Evolutionary conservation across 805 yeast genomes (phyloP).

Genomic region (Starmerella sp.): DNA sequence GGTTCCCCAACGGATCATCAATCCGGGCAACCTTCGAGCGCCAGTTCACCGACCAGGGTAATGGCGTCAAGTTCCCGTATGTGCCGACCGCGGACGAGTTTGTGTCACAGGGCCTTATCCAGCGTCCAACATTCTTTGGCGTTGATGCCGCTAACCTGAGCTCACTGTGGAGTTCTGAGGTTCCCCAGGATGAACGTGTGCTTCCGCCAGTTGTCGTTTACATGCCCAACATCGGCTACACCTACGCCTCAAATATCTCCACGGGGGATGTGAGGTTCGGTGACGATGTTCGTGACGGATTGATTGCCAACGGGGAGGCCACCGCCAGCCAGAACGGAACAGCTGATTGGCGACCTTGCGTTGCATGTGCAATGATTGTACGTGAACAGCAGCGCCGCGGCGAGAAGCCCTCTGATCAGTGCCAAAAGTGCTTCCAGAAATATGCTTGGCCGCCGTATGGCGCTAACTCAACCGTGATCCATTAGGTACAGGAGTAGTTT

Average conservation of each 20-base stretch:
- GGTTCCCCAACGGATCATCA: constrained; percentile 31
- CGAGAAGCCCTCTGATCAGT: constrained; percentile 47
- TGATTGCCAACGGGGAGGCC: constrained; percentile 61
- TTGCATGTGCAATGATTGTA: constrained; percentile 66
- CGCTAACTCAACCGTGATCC: too few species aligned
- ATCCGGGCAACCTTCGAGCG: constrained; percentile 22
- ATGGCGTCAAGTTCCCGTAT: constrained; percentile 15
- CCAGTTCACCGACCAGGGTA: constrained; percentile 17
- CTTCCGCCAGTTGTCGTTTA: constrained; percentile 49
- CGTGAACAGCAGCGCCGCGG: constrained; percentile 58
- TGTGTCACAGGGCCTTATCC: constrained; percentile 32
- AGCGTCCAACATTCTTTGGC: constrained; percentile 67
- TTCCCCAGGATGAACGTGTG: neutral
- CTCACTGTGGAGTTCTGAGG: constrained; percentile 34
- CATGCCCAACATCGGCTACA: constrained; percentile 53
- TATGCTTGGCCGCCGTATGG: constrained; percentile 28
- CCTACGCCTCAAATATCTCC: constrained; percentile 51
- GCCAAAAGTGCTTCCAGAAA: constrained; percentile 50
- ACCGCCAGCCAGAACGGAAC: constrained; percentile 48
- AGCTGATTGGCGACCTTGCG: constrained; percentile 55
- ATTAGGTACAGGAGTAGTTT: too few species aligned
- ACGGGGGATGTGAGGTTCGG: constrained; percentile 52
- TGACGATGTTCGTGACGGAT: constrained; percentile 40
- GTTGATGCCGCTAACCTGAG: constrained; percentile 42
- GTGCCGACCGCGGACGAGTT: constrained; percentile 34